These are phyloP conservation scores for Coffea eugenioides DNA, from an alignment of 257 asterid genomes.

Conservation along the genomic window DNA sequence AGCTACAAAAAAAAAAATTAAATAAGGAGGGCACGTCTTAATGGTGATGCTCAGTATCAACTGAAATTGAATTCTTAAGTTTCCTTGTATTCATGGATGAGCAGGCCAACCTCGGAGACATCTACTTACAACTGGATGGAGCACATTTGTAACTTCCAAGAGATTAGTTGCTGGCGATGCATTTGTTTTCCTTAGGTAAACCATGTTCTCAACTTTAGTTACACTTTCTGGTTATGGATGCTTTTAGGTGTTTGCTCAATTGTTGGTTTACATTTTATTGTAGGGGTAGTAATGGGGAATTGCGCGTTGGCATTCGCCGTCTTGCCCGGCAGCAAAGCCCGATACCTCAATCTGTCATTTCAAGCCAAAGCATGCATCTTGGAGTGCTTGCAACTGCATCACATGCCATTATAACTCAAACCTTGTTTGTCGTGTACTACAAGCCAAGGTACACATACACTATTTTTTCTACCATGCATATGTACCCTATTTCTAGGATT, in stretches of 20 bases:
- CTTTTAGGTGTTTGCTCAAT: not conserved
- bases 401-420: constrained; percentile 66
- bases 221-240: not conserved
- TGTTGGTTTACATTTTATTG: not conserved
- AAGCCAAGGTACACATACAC: constrained; percentile 58
- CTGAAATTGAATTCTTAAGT: not conserved
- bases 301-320: constrained; percentile 78
- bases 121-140: constrained; percentile 84
- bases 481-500: not conserved
- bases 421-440: constrained; percentile 64
- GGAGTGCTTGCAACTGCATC: constrained; percentile 90
- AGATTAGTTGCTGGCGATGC: constrained; percentile 67
- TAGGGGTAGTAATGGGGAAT: constrained; percentile 67
- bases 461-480: not conserved
- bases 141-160: constrained; percentile 78
- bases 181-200: constrained; percentile 75
- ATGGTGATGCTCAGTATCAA: not conserved
- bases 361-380: constrained; percentile 91
- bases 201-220: not conserved
- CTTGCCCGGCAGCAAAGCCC: constrained; percentile 62
- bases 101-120: constrained; percentile 88
- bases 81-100: constrained; percentile 2
- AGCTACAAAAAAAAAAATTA: not conserved
- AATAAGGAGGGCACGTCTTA: too few relatives aligned
- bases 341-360: constrained; percentile 69